A percentile compares a stretch with the other conserved stretches of the same genome.
These are phyloP conservation scores for Mycosphaerella sp. DNA, from an alignment of 2,329 filamentous ascomycete genomes.

Conservation along the genomic window DNA sequence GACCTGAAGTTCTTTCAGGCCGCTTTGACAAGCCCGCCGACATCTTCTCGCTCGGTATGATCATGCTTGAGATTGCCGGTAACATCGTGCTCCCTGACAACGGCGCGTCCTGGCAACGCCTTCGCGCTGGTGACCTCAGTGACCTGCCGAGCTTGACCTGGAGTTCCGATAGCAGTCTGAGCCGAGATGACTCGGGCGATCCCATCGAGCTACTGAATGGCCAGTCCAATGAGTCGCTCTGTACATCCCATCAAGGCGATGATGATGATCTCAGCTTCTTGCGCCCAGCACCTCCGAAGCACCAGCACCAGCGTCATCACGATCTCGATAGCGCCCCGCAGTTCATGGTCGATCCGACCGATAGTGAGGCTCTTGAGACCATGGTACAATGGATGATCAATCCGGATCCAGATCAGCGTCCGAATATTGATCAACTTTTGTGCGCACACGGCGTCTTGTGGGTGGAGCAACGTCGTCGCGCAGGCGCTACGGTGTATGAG, in stretches of 20 bases:
- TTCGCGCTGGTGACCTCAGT: constrained; percentile 82
- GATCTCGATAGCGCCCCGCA: constrained; percentile 64
- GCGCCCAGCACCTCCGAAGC: constrained; percentile 25
- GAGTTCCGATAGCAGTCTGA: constrained; percentile 59
- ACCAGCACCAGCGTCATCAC: constrained; percentile 30
- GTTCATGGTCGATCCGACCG: constrained; percentile 77
- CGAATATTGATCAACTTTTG: constrained; percentile 67
- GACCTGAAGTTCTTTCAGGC: constrained; percentile 81
- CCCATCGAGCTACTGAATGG: constrained; percentile 38
- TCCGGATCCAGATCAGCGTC: constrained; percentile 65
- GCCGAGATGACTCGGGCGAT: constrained; percentile 68
- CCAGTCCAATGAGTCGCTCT: constrained; percentile 24
- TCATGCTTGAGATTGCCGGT: constrained; percentile 88
- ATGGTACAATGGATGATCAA: constrained; percentile 85
- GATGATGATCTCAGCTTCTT: constrained; percentile 38
- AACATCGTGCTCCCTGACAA: constrained; percentile 94
- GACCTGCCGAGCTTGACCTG: constrained; percentile 83
- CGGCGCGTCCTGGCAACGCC: constrained; percentile 80
- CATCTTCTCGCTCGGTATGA: constrained; percentile 87
- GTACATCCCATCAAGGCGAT: constrained; percentile 29
- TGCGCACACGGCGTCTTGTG: constrained; percentile 68
- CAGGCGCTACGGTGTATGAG: constrained; percentile 91
- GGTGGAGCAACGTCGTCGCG: constrained; percentile 68
- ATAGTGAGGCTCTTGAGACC: constrained; percentile 71
- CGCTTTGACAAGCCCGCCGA: constrained; percentile 86